Base-by-base conservation (phyloP, 345 rosid genomes). In the Eucalyptus curtisii region DNA sequence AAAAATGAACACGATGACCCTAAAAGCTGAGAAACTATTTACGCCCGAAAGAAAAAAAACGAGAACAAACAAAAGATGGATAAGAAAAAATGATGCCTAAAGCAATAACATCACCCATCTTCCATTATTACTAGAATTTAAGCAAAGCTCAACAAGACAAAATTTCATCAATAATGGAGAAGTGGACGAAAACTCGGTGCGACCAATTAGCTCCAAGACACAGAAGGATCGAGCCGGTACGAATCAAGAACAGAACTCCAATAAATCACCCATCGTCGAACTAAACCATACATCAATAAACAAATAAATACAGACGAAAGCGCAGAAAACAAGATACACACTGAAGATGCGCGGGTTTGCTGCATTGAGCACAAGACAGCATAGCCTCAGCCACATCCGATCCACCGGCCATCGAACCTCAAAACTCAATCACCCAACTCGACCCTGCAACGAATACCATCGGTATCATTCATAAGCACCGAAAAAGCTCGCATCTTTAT, bases 301-400 rank as follows among this genome's bases (percentile, higher is more conserved):
- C 15, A 86, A 50, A 42, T 12, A 50, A 50, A 86, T 3, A 49
- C 52, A 49, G 59, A 17, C 3, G 87, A 19, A 19, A 86, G 59
- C 87, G 5, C 59, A 86, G 59, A 86, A 86, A 30, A 49, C 27
- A 17, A 86, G 42, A 37, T 13, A 89, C 94, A 25, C 90, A 95
- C 97, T 93, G 96, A 86, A 95, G 96, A 88, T 45, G 88, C 13
- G 96, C 96, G 27, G 95, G 94, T 68, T 93, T 94, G 92, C 95
- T 91, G 89, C 97, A 95, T 85, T 14, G 90, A 48, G 86, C 94
- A 86, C 96, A 95, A n/a, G 92, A 92, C 13, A 94, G 89, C 76
- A 90, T 33, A 86, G 88, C 81, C 85, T 92, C 89, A 49, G 87
- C 93, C 64, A 55, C 91, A 89, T 93, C 95, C 13, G 96, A 92